Conservation (phyloP, 345 rosid genomes). For the Aegle marmelos region DNA sequence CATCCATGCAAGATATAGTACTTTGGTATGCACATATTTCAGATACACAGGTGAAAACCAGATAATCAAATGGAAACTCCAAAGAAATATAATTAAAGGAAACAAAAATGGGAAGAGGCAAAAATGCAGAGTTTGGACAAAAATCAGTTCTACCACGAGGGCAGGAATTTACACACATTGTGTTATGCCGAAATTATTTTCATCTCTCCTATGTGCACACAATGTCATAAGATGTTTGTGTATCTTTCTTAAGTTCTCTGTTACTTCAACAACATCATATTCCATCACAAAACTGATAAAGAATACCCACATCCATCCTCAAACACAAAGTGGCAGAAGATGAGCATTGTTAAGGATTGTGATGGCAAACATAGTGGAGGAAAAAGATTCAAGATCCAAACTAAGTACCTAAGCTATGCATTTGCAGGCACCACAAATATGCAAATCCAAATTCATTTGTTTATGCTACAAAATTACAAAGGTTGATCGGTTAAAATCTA, state of each 20-base stretch:
- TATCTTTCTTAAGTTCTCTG: neutral
- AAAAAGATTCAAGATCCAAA: neutral
- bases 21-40: neutral
- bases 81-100: neutral
- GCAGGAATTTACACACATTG: neutral
- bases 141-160: neutral
- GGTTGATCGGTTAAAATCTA: neutral
- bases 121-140: neutral
- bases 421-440: neutral
- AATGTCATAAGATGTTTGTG: neutral
- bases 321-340: neutral
- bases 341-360: neutral
- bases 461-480: neutral
- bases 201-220: neutral
- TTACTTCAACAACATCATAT: neutral
- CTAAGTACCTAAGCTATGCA: neutral
- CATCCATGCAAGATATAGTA: neutral
- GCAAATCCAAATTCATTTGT: neutral
- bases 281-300: neutral
- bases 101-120: neutral
- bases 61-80: neutral
- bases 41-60: neutral
- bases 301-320: neutral
- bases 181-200: neutral
- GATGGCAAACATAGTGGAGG: neutral